Evolutionary conservation across 1,284 basidiomycete species (phyloP), one percentile per base, ranked within the genome.

Genomic region (Golubevia sp.): DNA sequence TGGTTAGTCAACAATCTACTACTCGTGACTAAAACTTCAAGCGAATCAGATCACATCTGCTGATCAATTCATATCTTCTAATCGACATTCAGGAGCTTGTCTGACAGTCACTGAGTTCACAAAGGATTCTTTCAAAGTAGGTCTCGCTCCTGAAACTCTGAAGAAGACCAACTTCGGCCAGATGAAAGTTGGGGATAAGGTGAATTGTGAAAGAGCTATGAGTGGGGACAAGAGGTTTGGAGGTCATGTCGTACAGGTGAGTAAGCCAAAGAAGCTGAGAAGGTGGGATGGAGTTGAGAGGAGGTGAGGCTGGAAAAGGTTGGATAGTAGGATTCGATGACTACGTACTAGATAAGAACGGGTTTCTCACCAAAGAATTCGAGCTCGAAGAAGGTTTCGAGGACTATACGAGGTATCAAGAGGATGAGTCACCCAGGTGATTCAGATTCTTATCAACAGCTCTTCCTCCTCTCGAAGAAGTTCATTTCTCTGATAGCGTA

Each of bases 131-230:
- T 97, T 99, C 83, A 90, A 91, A 44, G 89, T 99, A 67, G 98
- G 98, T 92, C 88, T 99, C 66, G 97, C 99, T 84, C 90, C 90
- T 66, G 95, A 99, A 84, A 97, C 94, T 30, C 94, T 97, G 79
- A 86, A 90, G 74, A 93, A 91, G 85, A 91, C 97, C 67, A 92
- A 93, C 5, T 86, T 99, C 56, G 88, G 88, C 27, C 86, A 85
- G 61, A 97, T 99, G 85, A 79, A 84, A 8, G 82, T 91, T 0
- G 94, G 94, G 0, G 88, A 90, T 49, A 90, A 88, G 70, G 94
- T 98, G 66, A 99, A 99, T 83, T 89, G 98, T 69, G 96, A 99
- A 86, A 93, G 92, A 55, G 94, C 96, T 76, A 93, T 94, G 89
- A 68, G 71, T 25, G 75, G 76, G 4, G 72, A 79, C 48, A 79